phyloP scores from a whole-genome alignment of 495 filamentous ascomycete genomes.

The Penicillium egyptiacum region DNA sequence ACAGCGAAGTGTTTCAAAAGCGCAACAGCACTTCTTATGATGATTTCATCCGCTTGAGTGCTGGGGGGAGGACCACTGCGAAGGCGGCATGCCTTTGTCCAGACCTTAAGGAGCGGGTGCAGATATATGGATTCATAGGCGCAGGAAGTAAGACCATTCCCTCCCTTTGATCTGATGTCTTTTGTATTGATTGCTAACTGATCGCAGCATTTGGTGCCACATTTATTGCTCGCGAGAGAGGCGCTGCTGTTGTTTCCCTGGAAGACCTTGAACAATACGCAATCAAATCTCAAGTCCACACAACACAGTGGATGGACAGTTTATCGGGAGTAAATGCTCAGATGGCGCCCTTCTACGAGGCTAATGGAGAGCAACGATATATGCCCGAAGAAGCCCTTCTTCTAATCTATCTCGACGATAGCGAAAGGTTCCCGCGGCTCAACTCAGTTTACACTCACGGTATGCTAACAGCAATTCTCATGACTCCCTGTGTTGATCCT shows the following conservation, averaged over 20 bases:
- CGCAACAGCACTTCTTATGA: neutral
- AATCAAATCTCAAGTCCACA: slow-evolving; percentile 25
- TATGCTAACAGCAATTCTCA: slow-evolving; percentile 24
- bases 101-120: slow-evolving; percentile 5
- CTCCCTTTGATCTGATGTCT: neutral
- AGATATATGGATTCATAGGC: slow-evolving; percentile 24
- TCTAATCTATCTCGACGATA: slow-evolving; percentile 20
- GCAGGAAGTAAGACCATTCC: slow-evolving; percentile 17
- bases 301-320: slow-evolving; percentile 6
- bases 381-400: slow-evolving; percentile 30
- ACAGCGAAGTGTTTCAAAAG: neutral
- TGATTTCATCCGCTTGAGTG: neutral
- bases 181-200: slow-evolving; percentile 10
- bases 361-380: slow-evolving; percentile 4
- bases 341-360: slow-evolving; percentile 9
- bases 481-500: slow-evolving; percentile 25
- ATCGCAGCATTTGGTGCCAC: slow-evolving; percentile 26
- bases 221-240: slow-evolving; percentile 22
- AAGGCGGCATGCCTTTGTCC: slow-evolving; percentile 6
- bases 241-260: neutral
- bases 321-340: too few species aligned
- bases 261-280: slow-evolving; percentile 18
- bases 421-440: slow-evolving; percentile 29
- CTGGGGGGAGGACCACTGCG: neutral
- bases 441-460: slow-evolving; percentile 31